Base-by-base conservation (phyloP, 805 yeast genomes). In the Priceomyces melissophilus region DNA sequence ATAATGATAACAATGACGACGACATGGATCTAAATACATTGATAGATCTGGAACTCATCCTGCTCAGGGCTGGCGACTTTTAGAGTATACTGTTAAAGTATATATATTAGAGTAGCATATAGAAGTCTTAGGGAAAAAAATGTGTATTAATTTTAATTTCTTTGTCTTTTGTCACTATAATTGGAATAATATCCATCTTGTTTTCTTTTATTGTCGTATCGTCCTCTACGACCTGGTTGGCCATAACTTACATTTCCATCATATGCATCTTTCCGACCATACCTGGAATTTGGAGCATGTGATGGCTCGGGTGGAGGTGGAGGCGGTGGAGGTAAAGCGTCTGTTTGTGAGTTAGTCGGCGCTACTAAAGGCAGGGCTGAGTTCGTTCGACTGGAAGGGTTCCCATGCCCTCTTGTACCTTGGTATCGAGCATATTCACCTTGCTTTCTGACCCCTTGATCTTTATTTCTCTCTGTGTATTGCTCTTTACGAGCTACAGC, bases 121-220 rank as follows among this genome's bases (percentile, higher is more conserved):
- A 29, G 23, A 30, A 15, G 20, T 30, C 17, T 28, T 26, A 34
- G 13, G 28, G 3, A 20, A 17, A 32, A 23, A 32, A 10, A 17
- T 32, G 16, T 14, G 16, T 17, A 32, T 16, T 17, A 32, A 5
- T 38, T 13, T 40, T 43, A 61, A 44, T 60, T 55, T 40, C 58
- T 63, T 38, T 50, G 54, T 43, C 57, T 61, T 41, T 66, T 66
- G 32, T 62, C 66, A 28, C 56, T 46, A n/a, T 52, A 52, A 38
- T 34, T 41, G n/a, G 38, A 37, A 12, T 43, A 43, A 34, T 48
- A 48, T 32, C 44, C 47, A 13, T 62, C 67, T 37, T 37, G 42
- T 33, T 53, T 52, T 40, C 67, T 47, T 39, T 63, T 61, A 30
- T 50, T 47, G 31, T 53, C 57, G 32, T 44, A 38, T 32, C 57